Evolutionary conservation across 2,329 filamentous ascomycete genomes (phyloP).

Genomic region (Talaromyces pinophilus): DNA sequence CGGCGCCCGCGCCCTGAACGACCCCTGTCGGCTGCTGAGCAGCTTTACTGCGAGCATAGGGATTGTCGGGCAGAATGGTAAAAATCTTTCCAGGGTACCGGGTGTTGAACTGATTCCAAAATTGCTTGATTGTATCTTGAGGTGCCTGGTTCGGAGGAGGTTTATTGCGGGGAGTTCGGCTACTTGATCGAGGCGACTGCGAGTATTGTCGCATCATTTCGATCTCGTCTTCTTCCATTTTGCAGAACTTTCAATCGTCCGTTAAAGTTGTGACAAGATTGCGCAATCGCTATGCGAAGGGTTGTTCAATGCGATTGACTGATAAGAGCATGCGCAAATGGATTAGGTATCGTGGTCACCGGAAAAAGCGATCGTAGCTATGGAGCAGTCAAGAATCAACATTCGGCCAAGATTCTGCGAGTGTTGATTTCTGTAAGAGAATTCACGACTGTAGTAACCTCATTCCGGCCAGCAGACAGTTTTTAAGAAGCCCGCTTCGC

Average conservation of each 20-base stretch:
- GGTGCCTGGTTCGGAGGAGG: conserved; percentile 55
- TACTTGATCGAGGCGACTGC: conserved; percentile 37
- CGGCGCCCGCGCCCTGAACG: conserved; percentile 58
- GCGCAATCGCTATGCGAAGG: not conserved
- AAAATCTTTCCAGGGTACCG: conserved; percentile 72
- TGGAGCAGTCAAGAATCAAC: not conserved
- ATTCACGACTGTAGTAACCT: not conserved
- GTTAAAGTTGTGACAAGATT: not conserved
- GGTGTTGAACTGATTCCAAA: conserved; percentile 71
- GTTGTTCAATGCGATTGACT: not conserved
- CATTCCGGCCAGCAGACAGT: not conserved
- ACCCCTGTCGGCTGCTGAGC: conserved; percentile 57
- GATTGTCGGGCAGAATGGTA: conserved; percentile 68
- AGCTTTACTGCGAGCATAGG: conserved; percentile 63
- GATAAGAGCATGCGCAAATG: not conserved
- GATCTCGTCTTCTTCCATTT: conserved; percentile 37
- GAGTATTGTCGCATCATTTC: conserved; percentile 30
- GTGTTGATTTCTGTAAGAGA: not conserved
- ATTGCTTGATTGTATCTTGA: conserved; percentile 69
- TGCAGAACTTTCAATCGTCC: not conserved
- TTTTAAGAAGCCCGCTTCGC: not conserved
- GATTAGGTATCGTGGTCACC: not conserved
- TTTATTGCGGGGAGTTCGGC: conserved; percentile 35
- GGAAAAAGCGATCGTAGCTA: not conserved
- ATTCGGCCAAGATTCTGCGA: not conserved